Percentiles rank a stretch among this genome's conserved stretches.
Conservation (phyloP, 2,329 filamentous ascomycete genomes). For the Arachnopeziza araneosa region DNA sequence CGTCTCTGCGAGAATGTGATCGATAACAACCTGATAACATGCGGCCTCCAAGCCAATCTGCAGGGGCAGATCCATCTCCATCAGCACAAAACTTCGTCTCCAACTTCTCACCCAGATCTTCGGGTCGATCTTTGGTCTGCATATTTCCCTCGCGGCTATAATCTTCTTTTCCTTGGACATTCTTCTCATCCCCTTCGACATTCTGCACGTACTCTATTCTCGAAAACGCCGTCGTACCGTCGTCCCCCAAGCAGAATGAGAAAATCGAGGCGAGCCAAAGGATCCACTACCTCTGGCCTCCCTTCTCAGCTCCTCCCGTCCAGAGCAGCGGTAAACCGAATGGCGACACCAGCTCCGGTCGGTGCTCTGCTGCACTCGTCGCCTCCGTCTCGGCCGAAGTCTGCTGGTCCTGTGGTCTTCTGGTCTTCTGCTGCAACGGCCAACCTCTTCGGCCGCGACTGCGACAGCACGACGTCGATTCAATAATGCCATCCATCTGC, state of each 20-base stretch:
- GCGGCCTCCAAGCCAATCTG: background rate
- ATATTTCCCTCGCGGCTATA: background rate
- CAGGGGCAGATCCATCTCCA: background rate
- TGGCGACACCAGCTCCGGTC: background rate
- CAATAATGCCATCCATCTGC: background rate
- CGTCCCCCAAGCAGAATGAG: too few species aligned
- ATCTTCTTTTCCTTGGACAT: background rate
- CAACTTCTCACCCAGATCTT: background rate
- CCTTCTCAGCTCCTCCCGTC: background rate
- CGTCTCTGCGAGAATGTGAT: background rate
- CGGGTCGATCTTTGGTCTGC: background rate
- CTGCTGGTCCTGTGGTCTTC: too few species aligned
- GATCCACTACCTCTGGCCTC: background rate
- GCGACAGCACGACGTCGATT: background rate
- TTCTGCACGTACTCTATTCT: background rate
- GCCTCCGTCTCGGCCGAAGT: background rate
- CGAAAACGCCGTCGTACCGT: too few species aligned
- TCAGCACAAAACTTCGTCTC: background rate
- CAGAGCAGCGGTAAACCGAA: background rate
- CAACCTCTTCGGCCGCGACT: background rate
- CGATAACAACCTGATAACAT: background rate
- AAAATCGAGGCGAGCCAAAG: background rate
- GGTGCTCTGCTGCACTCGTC: too few species aligned
- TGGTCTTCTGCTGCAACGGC: background rate
- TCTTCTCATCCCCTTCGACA: background rate